phyloP scores from a whole-genome alignment of 2,329 filamentous ascomycete species.

The Neodidymelliopsis sp. region DNA sequence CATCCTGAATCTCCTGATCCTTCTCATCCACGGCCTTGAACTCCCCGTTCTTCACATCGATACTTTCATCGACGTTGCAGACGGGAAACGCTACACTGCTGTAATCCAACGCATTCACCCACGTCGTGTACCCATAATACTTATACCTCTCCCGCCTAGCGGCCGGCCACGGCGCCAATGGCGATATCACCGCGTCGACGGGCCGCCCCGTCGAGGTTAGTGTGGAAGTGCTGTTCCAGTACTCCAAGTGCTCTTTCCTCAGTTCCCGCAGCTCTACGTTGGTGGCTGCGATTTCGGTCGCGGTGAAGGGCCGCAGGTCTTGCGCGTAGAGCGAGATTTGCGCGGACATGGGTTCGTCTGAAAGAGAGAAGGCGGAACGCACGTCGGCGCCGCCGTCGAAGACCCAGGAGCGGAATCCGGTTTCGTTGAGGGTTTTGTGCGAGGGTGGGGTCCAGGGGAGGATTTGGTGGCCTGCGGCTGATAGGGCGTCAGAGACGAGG shows the following conservation, averaged over 20 bases:
- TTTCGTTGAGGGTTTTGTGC: slow-evolving; percentile 31
- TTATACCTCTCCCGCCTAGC: slow-evolving; percentile 37
- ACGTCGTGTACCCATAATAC: slow-evolving; percentile 46
- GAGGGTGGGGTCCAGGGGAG: slow-evolving; percentile 39
- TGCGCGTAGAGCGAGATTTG: slow-evolving; percentile 34
- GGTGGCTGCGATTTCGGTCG: slow-evolving; percentile 41
- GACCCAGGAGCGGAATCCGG: slow-evolving; percentile 35
- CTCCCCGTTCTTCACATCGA: slow-evolving; percentile 35
- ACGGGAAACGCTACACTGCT: slow-evolving; percentile 47
- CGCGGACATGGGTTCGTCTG: slow-evolving; percentile 40
- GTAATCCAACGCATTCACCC: slow-evolving; percentile 44
- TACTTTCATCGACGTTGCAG: slow-evolving; percentile 38
- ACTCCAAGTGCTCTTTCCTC: slow-evolving; percentile 48
- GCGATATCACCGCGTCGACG: slow-evolving; percentile 49
- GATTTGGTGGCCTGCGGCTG: slow-evolving; percentile 39
- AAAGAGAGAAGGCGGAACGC: slow-evolving; percentile 41
- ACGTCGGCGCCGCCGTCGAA: slow-evolving; percentile 45
- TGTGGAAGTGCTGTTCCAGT: slow-evolving; percentile 46
- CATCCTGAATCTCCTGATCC: slow-evolving; percentile 37
- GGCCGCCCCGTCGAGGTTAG: slow-evolving; percentile 39
- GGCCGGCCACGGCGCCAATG: slow-evolving; percentile 49
- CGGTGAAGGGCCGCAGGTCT: slow-evolving; percentile 30
- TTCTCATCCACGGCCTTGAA: slow-evolving; percentile 38
- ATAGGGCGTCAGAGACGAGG: slow-evolving; percentile 31
- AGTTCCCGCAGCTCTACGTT: slow-evolving; percentile 41